A percentile compares a stretch with the other conserved stretches of the same genome.
Evolutionary conservation across 352 stramenopile genomes (phyloP).

Genomic region (Phytopythium kandeliae): DNA sequence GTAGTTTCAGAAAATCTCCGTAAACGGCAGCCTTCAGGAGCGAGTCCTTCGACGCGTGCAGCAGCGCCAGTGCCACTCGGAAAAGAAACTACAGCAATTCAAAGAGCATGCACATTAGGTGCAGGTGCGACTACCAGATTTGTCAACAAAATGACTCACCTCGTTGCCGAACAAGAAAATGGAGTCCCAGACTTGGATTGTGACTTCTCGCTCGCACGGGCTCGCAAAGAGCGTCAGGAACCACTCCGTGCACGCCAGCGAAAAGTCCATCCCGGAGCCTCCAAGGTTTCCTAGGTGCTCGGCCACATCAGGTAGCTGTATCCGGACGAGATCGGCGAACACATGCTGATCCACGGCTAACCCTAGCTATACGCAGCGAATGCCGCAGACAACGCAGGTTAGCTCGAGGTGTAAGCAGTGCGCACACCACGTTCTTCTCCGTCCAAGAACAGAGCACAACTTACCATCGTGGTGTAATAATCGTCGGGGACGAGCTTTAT

Average conservation of each 20-base stretch:
- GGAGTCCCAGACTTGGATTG: constrained; percentile 76
- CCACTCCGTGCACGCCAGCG: constrained; percentile 84
- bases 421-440: neutral
- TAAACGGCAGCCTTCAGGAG: constrained; percentile 64
- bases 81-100: constrained; percentile 55
- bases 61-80: constrained; percentile 59
- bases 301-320: constrained; percentile 67
- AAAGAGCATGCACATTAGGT: neutral
- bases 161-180: constrained; percentile 83
- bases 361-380: constrained; percentile 38
- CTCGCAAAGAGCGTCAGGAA: constrained; percentile 86
- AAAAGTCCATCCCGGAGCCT: constrained; percentile 82
- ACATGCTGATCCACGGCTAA: constrained; percentile 86
- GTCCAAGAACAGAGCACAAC: constrained; percentile 8
- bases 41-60: constrained; percentile 53
- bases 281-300: constrained; percentile 58
- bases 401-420: neutral
- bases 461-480: constrained; percentile 87
- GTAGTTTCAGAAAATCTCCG: constrained; percentile 69
- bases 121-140: neutral
- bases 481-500: constrained; percentile 74
- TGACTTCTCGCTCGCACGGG: constrained; percentile 65
- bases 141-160: constrained; percentile 19
- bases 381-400: neutral
- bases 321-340: constrained; percentile 76